These are phyloP conservation scores for Kernera saxatilis DNA, from an alignment of 345 rosid genomes.

Conservation along the genomic window DNA sequence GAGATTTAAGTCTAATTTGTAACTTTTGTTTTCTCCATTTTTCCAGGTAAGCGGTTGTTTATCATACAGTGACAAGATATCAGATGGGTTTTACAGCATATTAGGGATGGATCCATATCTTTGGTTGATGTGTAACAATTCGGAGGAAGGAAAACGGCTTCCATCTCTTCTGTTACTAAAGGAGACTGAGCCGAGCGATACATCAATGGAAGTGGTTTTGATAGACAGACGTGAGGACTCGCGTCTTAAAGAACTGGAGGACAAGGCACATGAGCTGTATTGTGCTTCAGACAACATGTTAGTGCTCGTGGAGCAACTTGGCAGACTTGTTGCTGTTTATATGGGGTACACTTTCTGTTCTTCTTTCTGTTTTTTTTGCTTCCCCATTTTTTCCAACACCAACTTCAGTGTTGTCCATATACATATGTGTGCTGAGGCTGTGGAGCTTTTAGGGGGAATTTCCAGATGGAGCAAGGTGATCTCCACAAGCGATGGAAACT, in stretches of 20 bases:
- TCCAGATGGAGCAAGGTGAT: conserved; percentile 74
- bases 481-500: conserved; percentile 78
- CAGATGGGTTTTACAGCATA: conserved; percentile 91
- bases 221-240: conserved; percentile 67
- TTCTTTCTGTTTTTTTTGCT: neutral
- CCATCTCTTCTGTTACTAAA: conserved; percentile 69
- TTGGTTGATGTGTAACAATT: conserved; percentile 88
- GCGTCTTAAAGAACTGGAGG: conserved; percentile 75
- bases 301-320: conserved; percentile 73
- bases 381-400: neutral
- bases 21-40: neutral
- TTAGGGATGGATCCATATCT: conserved; percentile 90
- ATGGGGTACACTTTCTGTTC: conserved; percentile 64
- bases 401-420: neutral
- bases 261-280: conserved; percentile 76
- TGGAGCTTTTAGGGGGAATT: conserved; percentile 57
- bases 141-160: conserved; percentile 54
- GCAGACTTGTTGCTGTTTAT: conserved; percentile 75
- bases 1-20: neutral
- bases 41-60: conserved; percentile 84
- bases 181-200: conserved; percentile 59
- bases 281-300: conserved; percentile 65
- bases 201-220: conserved; percentile 85
- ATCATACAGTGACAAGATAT: conserved; percentile 75
- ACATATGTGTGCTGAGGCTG: conserved; percentile 16